These are phyloP conservation scores for Thraustotheca clavata DNA, from an alignment of 352 stramenopile species.

Conservation along the genomic window DNA sequence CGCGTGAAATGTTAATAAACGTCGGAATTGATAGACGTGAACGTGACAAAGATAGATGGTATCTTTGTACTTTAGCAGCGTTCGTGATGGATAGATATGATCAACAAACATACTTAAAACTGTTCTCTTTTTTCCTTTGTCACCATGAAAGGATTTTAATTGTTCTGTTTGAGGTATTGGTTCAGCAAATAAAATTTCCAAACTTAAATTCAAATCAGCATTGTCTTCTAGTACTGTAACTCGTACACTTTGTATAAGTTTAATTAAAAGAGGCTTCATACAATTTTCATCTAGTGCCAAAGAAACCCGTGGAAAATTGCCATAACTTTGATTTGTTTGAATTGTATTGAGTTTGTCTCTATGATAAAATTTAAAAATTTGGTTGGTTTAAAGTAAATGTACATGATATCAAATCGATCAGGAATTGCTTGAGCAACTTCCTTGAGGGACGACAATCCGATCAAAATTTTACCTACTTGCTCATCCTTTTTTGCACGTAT, in stretches of 20 bases:
- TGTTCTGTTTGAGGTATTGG: background rate
- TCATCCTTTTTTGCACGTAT: constrained; percentile 41
- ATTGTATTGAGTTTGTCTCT: constrained; percentile 76
- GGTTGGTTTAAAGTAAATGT: background rate
- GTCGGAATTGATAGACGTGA: constrained; percentile 14
- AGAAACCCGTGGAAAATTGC: constrained; percentile 66
- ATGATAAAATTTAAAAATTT: background rate
- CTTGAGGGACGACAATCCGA: constrained; percentile 30
- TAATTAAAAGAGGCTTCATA: constrained; percentile 46
- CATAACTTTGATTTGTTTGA: constrained; percentile 28
- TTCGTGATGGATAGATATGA: background rate
- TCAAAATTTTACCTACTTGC: constrained; percentile 28
- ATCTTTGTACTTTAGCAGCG: background rate
- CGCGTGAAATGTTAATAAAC: constrained; percentile 13
- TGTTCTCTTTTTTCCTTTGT: background rate
- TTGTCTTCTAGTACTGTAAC: constrained; percentile 32
- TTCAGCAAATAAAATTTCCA: background rate
- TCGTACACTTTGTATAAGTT: constrained; percentile 41
- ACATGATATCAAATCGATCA: background rate
- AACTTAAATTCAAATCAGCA: background rate
- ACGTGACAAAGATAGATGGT: constrained; percentile 9
- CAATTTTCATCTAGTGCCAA: constrained; percentile 48
- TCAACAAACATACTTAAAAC: constrained; percentile 2
- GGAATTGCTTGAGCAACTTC: constrained; percentile 45
- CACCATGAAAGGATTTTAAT: background rate